A percentile compares a stretch with the other conserved stretches of the same genome.
Conservation (phyloP, 2,329 filamentous ascomycete genomes). For the Pseudogymnoascus sp. region DNA sequence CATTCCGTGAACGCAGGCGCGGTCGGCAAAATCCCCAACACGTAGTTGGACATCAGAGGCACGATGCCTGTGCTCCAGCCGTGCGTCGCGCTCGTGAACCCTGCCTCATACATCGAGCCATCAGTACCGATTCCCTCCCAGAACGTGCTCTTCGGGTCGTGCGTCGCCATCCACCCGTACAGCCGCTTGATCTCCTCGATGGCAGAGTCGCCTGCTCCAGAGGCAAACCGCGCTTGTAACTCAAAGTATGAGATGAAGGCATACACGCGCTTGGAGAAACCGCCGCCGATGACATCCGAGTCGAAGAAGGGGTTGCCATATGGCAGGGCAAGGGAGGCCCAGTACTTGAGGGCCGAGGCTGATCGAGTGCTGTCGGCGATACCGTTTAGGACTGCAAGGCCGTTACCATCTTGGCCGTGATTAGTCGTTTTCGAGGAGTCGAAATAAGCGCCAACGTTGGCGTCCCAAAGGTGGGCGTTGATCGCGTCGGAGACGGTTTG, state of each 20-base stretch:
- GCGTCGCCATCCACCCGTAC: conserved; percentile 43
- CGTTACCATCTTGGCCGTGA: conserved; percentile 47
- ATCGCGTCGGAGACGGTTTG: conserved; percentile 31
- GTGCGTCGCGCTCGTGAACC: conserved; percentile 43
- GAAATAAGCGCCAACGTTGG: conserved; percentile 36
- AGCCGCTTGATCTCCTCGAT: conserved; percentile 40
- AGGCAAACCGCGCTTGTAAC: conserved; percentile 40
- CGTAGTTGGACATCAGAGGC: conserved; percentile 38
- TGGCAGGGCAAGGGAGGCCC: conserved; percentile 30
- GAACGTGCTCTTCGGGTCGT: conserved; percentile 41
- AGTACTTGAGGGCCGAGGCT: conserved; percentile 34
- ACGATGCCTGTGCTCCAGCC: conserved; percentile 46
- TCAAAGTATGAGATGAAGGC: conserved; percentile 48
- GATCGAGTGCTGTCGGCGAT: conserved; percentile 27
- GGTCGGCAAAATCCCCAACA: conserved; percentile 40
- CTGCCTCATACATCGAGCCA: conserved; percentile 38
- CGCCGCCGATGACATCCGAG: conserved; percentile 32
- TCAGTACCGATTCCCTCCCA: conserved; percentile 44
- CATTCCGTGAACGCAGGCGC: conserved; percentile 38
- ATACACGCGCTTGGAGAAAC: conserved; percentile 41
- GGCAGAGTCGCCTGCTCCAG: conserved; percentile 30
- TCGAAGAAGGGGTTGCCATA: conserved; percentile 50
- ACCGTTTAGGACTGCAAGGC: conserved; percentile 37
- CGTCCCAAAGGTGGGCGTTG: conserved; percentile 34
- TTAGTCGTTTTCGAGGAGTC: conserved; percentile 32